phyloP scores from a whole-genome alignment of 2,329 filamentous ascomycete genomes.

The Trichoderma sp. region DNA sequence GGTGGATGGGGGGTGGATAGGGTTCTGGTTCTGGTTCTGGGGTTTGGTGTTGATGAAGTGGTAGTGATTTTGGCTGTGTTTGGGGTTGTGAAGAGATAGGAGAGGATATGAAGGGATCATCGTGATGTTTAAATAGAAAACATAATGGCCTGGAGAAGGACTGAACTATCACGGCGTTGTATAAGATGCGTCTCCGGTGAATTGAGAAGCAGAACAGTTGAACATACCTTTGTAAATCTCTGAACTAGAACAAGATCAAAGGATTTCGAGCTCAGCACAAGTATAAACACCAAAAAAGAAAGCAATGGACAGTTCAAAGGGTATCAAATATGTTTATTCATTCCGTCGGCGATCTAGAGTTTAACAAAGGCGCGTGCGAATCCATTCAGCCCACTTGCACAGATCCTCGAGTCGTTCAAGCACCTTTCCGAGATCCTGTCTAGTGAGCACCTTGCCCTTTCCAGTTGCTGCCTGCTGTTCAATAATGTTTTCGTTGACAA shows the following conservation, averaged over 20 bases:
- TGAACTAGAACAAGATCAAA: neutral
- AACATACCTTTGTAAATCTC: neutral
- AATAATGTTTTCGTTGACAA: constrained; percentile 56
- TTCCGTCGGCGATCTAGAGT: neutral
- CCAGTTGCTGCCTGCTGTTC: constrained; percentile 23
- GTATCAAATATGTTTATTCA: constrained; percentile 17
- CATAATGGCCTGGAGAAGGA: neutral
- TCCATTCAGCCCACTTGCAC: constrained; percentile 54
- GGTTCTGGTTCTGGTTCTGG: neutral
- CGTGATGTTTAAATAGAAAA: neutral
- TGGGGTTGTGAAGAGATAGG: neutral
- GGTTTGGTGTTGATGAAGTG: neutral
- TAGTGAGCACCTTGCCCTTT: constrained; percentile 38
- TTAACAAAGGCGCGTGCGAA: constrained; percentile 40
- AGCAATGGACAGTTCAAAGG: neutral
- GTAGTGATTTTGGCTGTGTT: neutral
- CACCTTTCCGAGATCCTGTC: constrained; percentile 44
- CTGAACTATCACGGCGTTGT: neutral
- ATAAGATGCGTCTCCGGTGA: neutral
- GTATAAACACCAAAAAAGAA: neutral
- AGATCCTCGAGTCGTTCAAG: constrained; percentile 53
- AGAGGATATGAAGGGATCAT: neutral
- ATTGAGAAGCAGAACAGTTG: neutral
- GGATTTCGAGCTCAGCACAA: neutral
- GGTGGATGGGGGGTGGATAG: neutral